Conservation (phyloP, 1,139 yeast species). For the Candida sp. region DNA sequence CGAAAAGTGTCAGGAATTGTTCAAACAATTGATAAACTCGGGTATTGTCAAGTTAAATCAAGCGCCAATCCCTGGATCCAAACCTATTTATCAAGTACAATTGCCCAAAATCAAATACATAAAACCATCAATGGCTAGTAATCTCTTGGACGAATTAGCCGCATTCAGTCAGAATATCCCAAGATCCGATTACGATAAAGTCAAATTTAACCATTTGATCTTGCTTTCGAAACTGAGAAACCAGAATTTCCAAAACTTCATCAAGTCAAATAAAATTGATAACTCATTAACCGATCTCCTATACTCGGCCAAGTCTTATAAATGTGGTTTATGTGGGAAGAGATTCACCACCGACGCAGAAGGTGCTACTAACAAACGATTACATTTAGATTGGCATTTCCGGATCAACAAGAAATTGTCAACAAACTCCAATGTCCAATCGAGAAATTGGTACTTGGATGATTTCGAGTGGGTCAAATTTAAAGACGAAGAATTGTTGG, state of each 20-base stretch:
- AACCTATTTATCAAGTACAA: slow-evolving; percentile 33
- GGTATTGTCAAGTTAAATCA: slow-evolving; percentile 41
- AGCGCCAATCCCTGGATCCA: slow-evolving; percentile 41
- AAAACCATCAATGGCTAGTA: slow-evolving; percentile 18
- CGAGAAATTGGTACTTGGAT: slow-evolving; percentile 80
- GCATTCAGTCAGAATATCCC: slow-evolving; percentile 16
- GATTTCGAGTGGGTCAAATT: slow-evolving; percentile 74
- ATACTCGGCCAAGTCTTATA: slow-evolving; percentile 65
- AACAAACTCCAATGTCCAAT: slow-evolving; percentile 46
- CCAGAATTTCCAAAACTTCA: slow-evolving; percentile 31
- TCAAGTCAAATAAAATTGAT: slow-evolving; percentile 31
- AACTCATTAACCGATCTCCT: slow-evolving; percentile 32
- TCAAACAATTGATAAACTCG: slow-evolving; percentile 29
- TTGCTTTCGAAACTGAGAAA: slow-evolving; percentile 19
- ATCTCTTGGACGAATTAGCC: slow-evolving; percentile 33
- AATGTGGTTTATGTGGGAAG: slow-evolving; percentile 89
- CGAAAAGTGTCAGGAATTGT: slow-evolving; percentile 13
- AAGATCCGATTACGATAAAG: slow-evolving; percentile 30
- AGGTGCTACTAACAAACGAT: slow-evolving; percentile 51
- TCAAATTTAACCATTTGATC: slow-evolving; percentile 24
- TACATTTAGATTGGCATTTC: slow-evolving; percentile 96
- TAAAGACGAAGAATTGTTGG: slow-evolving; percentile 54
- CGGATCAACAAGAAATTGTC: slow-evolving; percentile 80
- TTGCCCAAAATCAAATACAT: slow-evolving; percentile 33
- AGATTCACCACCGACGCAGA: slow-evolving; percentile 65